Evolutionary conservation across 345 rosid species (phyloP), one percentile per base, ranked within the genome.

Genomic region (Kernera saxatilis): DNA sequence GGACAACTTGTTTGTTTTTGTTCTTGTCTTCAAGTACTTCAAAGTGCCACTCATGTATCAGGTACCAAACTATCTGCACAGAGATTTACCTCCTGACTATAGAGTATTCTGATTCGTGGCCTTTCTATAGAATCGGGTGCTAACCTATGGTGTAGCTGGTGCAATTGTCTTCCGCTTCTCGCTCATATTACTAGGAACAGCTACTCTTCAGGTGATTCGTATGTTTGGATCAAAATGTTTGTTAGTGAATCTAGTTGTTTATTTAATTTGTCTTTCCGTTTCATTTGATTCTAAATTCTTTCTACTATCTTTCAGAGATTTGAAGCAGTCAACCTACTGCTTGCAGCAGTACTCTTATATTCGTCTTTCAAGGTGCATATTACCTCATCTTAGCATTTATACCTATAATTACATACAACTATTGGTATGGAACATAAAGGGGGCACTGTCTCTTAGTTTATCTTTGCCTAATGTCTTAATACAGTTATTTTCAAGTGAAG

Each of bases 1-100:
- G 59, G 98, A 93, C 78, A 93, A 93, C 82, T 83, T 93, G 64
- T 93, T 93, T 67, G 93, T 93, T 78, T 93, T 93, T 79, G 90
- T 93, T 73, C 86, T 93, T 67, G 64, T 91, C 68, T 93, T 93
- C 88, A 91, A 87, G 79, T 93, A 91, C 78, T 93, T 91, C 80
- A 91, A 93, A 81, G 98, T 93, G 62, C 98, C 98, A 65, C 70
- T 70, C 36, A 74, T 65, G 83, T 93, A 89, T 71, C 98, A 93
- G 98, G 98, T 93, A 62, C 54, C 49, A n/a, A 44, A 48, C n/a
- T 64, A 62, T 59, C 26, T 49, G 27, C 44, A 19, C 60, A 30
- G 3, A 46, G 26, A 46, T 75, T 48, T 49, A 41, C 52, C n/a
- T 35, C 45, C 69, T 30, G 60, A 22, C 64, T 44, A 32, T 40